Evolutionary conservation across 2,329 filamentous ascomycete species (phyloP).

Genomic region (Setomelanomma holmii): DNA sequence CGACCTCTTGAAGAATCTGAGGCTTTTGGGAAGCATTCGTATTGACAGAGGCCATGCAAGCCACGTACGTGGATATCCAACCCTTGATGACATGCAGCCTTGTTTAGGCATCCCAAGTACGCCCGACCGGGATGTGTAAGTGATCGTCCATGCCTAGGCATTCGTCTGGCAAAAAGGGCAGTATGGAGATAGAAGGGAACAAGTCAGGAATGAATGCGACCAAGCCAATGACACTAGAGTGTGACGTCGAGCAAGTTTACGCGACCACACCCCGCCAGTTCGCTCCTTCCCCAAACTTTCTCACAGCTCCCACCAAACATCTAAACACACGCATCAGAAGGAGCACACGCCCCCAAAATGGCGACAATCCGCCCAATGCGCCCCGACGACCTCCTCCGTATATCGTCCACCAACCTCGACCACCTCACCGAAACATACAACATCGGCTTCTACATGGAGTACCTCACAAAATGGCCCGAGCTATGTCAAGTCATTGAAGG

Average conservation of each 20-base stretch:
- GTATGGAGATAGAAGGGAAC: neutral
- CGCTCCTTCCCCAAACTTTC: conserved; percentile 3
- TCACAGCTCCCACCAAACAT: neutral
- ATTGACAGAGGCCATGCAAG: neutral
- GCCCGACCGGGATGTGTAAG: neutral
- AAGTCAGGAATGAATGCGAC: neutral
- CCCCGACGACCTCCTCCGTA: conserved; percentile 75
- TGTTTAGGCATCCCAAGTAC: neutral
- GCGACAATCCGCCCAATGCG: conserved; percentile 82
- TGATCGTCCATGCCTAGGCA: neutral
- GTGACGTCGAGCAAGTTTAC: neutral
- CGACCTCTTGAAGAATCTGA: no score
- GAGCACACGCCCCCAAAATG: conserved; percentile 59
- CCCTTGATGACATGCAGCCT: neutral
- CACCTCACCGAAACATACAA: conserved; percentile 98
- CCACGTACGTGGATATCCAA: neutral
- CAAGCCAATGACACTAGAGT: neutral
- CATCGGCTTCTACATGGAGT: conserved; percentile 92
- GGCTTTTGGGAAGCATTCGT: no score
- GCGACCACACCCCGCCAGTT: neutral
- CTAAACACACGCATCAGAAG: neutral
- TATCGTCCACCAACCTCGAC: conserved; percentile 95
- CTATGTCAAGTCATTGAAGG: conserved; percentile 93
- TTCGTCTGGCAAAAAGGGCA: no score
- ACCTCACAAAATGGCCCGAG: conserved; percentile 93